A percentile compares a stretch with the other conserved stretches of the same genome.
Evolutionary conservation across 345 rosid genomes (phyloP).

Genomic region (Limnanthes douglasii): DNA sequence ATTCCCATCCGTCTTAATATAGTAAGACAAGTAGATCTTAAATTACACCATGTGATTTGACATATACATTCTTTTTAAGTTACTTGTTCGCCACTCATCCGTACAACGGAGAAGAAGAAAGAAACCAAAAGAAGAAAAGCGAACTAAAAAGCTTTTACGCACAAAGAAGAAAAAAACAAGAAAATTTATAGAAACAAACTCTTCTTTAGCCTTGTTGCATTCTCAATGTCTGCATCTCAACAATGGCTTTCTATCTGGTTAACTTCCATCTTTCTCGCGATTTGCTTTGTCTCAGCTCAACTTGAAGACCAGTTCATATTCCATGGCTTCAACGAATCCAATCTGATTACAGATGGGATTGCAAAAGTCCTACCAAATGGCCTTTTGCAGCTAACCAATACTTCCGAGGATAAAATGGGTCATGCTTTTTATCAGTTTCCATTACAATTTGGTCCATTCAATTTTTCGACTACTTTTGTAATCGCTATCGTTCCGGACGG

Average conservation of each 20-base stretch:
- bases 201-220: too few relatives aligned
- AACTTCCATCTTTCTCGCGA: conserved; percentile 1
- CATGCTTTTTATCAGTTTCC: conserved; percentile 30
- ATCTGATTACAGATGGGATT: conserved; percentile 17
- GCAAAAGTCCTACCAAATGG: conserved; percentile 23
- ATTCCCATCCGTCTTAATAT: too few relatives aligned
- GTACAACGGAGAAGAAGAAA: too few relatives aligned
- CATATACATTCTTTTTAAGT: too few relatives aligned
- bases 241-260: background rate
- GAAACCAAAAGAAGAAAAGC: too few relatives aligned
- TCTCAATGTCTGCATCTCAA: conserved; percentile 4
- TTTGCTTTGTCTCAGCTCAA: conserved; percentile 13
- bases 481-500: conserved; percentile 23
- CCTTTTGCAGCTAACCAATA: conserved; percentile 37
- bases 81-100: too few relatives aligned
- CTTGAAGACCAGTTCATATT: conserved; percentile 16
- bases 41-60: too few relatives aligned
- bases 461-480: conserved; percentile 22
- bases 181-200: too few relatives aligned
- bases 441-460: conserved; percentile 22
- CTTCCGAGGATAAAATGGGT: conserved; percentile 14
- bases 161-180: too few relatives aligned
- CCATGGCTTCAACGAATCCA: conserved; percentile 21
- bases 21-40: too few relatives aligned
- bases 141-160: too few relatives aligned